Percentiles rank a stretch among this genome's conserved stretches.
Evolutionary conservation across 352 stramenopile species (phyloP).

Genomic region (Phytopythium ostracodes): DNA sequence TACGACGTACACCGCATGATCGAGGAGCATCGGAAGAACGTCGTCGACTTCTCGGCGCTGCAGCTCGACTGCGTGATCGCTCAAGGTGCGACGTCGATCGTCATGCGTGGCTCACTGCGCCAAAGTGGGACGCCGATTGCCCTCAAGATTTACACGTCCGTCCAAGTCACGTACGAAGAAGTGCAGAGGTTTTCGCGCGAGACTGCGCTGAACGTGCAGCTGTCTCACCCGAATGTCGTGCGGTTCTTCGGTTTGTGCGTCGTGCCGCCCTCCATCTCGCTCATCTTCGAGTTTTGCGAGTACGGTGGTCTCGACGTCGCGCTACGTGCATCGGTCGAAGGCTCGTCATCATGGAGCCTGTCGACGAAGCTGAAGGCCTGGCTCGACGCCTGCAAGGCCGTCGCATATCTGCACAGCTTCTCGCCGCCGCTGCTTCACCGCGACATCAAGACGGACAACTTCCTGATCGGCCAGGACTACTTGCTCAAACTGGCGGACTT

Average conservation of each 20-base stretch:
- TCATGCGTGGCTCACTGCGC: slow-evolving; percentile 70
- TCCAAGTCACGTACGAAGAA: slow-evolving; percentile 82
- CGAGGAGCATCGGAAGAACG: slow-evolving; percentile 75
- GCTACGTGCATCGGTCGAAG: slow-evolving; percentile 20
- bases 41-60: slow-evolving; percentile 77
- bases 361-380: slow-evolving; percentile 78
- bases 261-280: slow-evolving; percentile 76
- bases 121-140: slow-evolving; percentile 50
- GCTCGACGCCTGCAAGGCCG: slow-evolving; percentile 75
- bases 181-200: slow-evolving; percentile 77
- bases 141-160: slow-evolving; percentile 84
- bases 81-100: slow-evolving; percentile 76
- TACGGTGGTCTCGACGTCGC: slow-evolving; percentile 70
- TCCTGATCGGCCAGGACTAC: slow-evolving; percentile 73
- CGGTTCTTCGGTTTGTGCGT: slow-evolving; percentile 80
- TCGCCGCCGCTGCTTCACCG: slow-evolving; percentile 72
- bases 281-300: slow-evolving; percentile 87
- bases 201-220: slow-evolving; percentile 72
- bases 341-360: slow-evolving; percentile 53
- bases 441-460: slow-evolving; percentile 88
- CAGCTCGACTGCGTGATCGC: slow-evolving; percentile 74
- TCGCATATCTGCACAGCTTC: slow-evolving; percentile 85
- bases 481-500: slow-evolving; percentile 83
- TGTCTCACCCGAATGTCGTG: slow-evolving; percentile 84
- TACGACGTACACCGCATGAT: slow-evolving; percentile 90